These are phyloP conservation scores for Sungouiella blattae DNA, from an alignment of 805 yeast species.

Conservation along the genomic window DNA sequence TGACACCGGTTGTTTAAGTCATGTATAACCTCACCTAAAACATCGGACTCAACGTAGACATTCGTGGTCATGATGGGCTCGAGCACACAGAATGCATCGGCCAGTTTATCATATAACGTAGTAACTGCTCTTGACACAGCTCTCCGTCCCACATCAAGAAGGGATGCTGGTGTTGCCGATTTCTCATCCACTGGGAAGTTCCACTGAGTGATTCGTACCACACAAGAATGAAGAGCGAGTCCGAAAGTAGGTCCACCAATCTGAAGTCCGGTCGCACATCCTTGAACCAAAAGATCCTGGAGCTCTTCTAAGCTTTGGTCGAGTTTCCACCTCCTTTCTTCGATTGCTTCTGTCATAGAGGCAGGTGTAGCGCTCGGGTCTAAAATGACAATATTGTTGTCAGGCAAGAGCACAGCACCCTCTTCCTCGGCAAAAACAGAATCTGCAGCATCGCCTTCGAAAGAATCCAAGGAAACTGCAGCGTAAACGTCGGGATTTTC, in stretches of 20 bases:
- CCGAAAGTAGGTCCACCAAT: slow-evolving; percentile 63
- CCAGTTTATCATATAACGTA: slow-evolving; percentile 14
- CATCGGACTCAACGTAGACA: slow-evolving; percentile 64
- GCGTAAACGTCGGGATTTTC: slow-evolving; percentile 21
- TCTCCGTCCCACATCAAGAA: slow-evolving; percentile 44
- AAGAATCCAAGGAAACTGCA: slow-evolving; percentile 29
- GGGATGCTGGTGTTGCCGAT: slow-evolving; percentile 27
- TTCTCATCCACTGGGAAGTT: slow-evolving; percentile 50
- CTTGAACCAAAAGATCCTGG: slow-evolving; percentile 53
- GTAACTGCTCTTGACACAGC: slow-evolving; percentile 25
- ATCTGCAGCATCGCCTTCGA: slow-evolving; percentile 35
- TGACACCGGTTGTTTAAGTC: slow-evolving; percentile 78
- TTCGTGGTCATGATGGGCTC: slow-evolving; percentile 86
- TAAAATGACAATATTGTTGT: slow-evolving; percentile 46
- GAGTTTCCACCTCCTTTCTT: slow-evolving; percentile 49
- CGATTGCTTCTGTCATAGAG: slow-evolving; percentile 20
- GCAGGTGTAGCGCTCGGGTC: slow-evolving; percentile 27
- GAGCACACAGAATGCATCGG: slow-evolving; percentile 48
- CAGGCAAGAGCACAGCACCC: slow-evolving; percentile 36
- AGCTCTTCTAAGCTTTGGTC: slow-evolving; percentile 45
- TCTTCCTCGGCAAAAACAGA: slow-evolving; percentile 35
- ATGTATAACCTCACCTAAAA: slow-evolving; percentile 78
- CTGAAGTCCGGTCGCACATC: slow-evolving; percentile 59
- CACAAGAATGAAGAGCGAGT: slow-evolving; percentile 57
- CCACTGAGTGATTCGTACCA: slow-evolving; percentile 52